Evolutionary conservation across 2,329 filamentous ascomycete species (phyloP), one percentile per base, ranked within the genome.

Genomic region (Helminthosporium solani): DNA sequence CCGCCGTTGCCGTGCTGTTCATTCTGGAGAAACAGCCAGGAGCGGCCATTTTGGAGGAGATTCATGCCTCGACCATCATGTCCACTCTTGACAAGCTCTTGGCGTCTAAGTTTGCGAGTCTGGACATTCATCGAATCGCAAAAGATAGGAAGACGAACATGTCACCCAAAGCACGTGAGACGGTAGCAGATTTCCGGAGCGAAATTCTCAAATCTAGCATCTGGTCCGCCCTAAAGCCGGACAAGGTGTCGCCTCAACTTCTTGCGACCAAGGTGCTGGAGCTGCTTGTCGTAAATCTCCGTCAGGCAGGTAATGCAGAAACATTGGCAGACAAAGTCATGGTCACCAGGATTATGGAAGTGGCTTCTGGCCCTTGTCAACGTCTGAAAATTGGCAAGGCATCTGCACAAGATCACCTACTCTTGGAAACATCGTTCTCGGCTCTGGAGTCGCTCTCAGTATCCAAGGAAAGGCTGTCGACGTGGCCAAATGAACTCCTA

Each of bases 111-210:
- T 14, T 75, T 14, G 57, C 60, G 7, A 53, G 63, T 71, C 14
- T 75, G 12, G 82, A 86, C 42, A 80, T 91, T 20, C 69, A 70
- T n/a, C 70, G 71, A 15, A 67, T 89, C n/a, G 78, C 80, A 0
- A 81, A 78, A 50, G 84, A 88, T 30, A 80, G 84, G 25, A 80
- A 81, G 53, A 81, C 73, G 46, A 90, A 90, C 54, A 76, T 91
- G 62, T 85, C 88, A 0, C 85, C 79, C 60, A 76, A 81, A 23
- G 81, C 79, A 9, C 83, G 84, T 56, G 73, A 71, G 14, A 75
- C 80, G 0, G 62, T 91, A 7, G 55, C 69, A 7, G 73, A 76
- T 0, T 74, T 89, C 33, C 81, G 83, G 47, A 66, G 70, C 1
- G 68, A 73, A 3, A 59, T 89, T 3, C 65, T 78, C 38, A 70